Conservation (phyloP, 2,329 filamentous ascomycete genomes). For the Clonostachys rhizophaga region DNA sequence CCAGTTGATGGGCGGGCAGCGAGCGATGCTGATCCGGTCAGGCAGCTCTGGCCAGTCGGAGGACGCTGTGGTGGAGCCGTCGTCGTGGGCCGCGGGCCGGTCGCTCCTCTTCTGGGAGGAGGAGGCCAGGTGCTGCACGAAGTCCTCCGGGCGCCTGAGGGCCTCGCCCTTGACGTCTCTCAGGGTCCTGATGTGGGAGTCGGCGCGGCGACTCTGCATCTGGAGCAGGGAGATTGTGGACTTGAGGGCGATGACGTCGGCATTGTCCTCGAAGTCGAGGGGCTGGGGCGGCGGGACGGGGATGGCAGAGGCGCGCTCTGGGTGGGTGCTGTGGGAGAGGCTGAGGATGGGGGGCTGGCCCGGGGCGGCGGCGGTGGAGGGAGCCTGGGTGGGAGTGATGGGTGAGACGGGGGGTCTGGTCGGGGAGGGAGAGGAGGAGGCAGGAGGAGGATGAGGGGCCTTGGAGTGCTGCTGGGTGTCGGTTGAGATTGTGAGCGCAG, state of each 20-base stretch:
- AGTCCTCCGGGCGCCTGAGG: slow-evolving; percentile 64
- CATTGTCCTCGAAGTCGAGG: slow-evolving; percentile 61
- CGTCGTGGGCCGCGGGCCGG: slow-evolving; percentile 13
- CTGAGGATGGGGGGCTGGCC: slow-evolving; percentile 11
- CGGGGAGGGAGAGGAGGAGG: slow-evolving; percentile 3
- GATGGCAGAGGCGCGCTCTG: slow-evolving; percentile 29
- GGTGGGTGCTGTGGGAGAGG: slow-evolving; percentile 39
- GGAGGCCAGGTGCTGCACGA: slow-evolving; percentile 59
- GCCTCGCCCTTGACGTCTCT: slow-evolving; percentile 67
- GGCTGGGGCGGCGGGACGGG: slow-evolving; percentile 43
- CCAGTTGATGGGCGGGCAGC: slow-evolving; percentile 91
- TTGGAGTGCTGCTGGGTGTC: neutral
- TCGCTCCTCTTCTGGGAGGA: slow-evolving; percentile 3
- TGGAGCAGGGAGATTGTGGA: slow-evolving; percentile 84
- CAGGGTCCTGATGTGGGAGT: slow-evolving; percentile 68
- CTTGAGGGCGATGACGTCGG: slow-evolving; percentile 82
- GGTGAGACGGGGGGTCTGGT: neutral
- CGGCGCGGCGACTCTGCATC: slow-evolving; percentile 75
- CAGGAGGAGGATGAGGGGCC: slow-evolving; percentile 1
- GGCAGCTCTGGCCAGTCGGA: slow-evolving; percentile 2
- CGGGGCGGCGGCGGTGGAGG: slow-evolving; percentile 14
- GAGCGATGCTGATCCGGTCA: slow-evolving; percentile 66
- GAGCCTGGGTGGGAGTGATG: neutral
- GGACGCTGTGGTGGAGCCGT: slow-evolving; percentile 1
- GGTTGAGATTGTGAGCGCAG: slow-evolving; percentile 4